These are phyloP conservation scores for Chaetothyriales sp. DNA, from an alignment of 2,329 filamentous ascomycete species.

Conservation along the genomic window DNA sequence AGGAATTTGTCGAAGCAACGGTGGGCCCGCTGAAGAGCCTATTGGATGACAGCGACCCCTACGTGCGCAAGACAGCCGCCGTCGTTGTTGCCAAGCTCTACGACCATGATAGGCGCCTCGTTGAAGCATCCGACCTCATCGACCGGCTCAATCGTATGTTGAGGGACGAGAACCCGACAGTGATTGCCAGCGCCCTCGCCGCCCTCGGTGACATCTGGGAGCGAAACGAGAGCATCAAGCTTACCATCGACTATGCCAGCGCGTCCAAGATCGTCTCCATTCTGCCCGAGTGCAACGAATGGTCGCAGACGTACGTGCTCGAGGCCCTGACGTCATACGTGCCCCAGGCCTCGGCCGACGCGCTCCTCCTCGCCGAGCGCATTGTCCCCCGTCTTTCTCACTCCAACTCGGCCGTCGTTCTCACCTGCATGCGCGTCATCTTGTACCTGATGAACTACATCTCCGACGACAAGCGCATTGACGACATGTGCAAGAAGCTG, in stretches of 20 bases:
- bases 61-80: constrained; percentile 92
- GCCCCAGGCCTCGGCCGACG: constrained; percentile 79
- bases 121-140: constrained; percentile 83
- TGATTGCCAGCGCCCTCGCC: constrained; percentile 86
- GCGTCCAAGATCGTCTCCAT: constrained; percentile 98
- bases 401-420: constrained; percentile 88
- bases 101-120: constrained; percentile 81
- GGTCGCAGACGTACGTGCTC: constrained; percentile 97
- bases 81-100: constrained; percentile 96
- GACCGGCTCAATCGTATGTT: constrained; percentile 80
- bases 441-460: constrained; percentile 99
- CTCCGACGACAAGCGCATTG: constrained; percentile 74
- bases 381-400: constrained; percentile 93
- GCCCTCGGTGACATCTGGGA: constrained; percentile 97
- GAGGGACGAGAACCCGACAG: constrained; percentile 91
- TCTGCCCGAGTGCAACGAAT: constrained; percentile 93
- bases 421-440: constrained; percentile 92
- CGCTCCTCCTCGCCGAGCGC: constrained; percentile 76
- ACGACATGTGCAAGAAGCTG: constrained; percentile 75
- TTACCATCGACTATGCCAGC: constrained; percentile 94
- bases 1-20: constrained; percentile 86
- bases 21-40: constrained; percentile 71
- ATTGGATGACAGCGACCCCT: constrained; percentile 76
- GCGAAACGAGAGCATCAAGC: constrained; percentile 87
- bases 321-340: constrained; percentile 97